Conservation (phyloP, 2,329 filamentous ascomycete species). For the Beauveria sp. region DNA sequence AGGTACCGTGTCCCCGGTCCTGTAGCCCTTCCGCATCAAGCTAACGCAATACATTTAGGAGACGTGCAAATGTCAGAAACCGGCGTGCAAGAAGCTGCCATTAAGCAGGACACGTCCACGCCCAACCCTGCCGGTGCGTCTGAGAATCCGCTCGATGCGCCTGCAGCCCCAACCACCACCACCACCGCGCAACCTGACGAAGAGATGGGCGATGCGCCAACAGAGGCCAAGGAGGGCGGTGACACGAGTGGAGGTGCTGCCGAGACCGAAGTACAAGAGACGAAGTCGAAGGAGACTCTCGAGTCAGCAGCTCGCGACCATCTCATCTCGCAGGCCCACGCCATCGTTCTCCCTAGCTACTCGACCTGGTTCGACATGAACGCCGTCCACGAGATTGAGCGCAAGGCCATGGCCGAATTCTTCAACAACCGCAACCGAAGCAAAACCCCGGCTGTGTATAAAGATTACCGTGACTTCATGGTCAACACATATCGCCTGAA, state of each 20-base stretch:
- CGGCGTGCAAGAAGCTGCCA: conserved; percentile 36
- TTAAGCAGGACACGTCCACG: conserved; percentile 56
- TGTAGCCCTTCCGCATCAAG: background rate
- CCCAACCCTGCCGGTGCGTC: conserved; percentile 44
- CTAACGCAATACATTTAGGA: conserved; percentile 20
- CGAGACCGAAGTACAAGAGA: conserved; percentile 46
- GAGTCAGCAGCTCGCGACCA: conserved; percentile 87
- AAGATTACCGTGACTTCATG: conserved; percentile 99
- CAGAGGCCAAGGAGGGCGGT: conserved; percentile 43
- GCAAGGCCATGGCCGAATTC: conserved; percentile 92
- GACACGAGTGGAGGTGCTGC: conserved; percentile 38
- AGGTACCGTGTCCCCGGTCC: conserved; percentile 31
- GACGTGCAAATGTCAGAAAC: conserved; percentile 59
- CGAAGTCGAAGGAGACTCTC: conserved; percentile 69
- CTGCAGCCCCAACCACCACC: conserved; percentile 49
- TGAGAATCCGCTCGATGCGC: conserved; percentile 64
- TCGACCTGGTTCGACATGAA: conserved; percentile 99
- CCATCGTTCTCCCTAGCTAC: conserved; percentile 95
- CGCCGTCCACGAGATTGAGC: conserved; percentile 80
- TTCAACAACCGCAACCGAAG: conserved; percentile 98
- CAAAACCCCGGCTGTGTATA: conserved; percentile 95
- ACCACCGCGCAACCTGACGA: conserved; percentile 62
- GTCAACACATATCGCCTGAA: conserved; percentile 98
- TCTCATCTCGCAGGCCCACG: conserved; percentile 85
- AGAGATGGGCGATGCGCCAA: conserved; percentile 66